Conservation (phyloP, 257 asterid species). For the Penstemon newberryi region DNA sequence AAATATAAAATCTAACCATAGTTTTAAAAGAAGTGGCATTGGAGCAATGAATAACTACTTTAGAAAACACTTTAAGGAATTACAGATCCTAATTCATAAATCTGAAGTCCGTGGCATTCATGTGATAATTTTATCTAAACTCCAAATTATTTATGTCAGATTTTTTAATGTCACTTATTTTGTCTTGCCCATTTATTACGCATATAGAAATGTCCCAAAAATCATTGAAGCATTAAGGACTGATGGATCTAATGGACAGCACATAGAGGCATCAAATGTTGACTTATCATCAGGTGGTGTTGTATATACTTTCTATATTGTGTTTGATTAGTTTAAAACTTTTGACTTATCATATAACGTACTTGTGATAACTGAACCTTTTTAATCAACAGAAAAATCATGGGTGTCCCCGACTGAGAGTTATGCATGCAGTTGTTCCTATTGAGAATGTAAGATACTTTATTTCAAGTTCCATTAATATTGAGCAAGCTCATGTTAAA, state of each 20-base stretch:
- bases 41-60: too few relatives aligned
- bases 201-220: constrained; percentile 68
- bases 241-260: constrained; percentile 77
- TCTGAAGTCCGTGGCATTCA: too few relatives aligned
- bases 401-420: constrained; percentile 78
- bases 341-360: constrained; percentile 2
- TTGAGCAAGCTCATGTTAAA: not conserved
- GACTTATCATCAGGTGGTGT: constrained; percentile 58
- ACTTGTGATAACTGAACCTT: constrained; percentile 13
- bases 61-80: too few relatives aligned
- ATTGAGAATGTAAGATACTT: constrained; percentile 59
- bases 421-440: constrained; percentile 92
- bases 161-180: too few relatives aligned
- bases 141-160: too few relatives aligned
- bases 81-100: too few relatives aligned
- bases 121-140: too few relatives aligned
- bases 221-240: constrained; percentile 68
- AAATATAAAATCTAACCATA: too few relatives aligned
- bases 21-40: too few relatives aligned
- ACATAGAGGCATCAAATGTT: constrained; percentile 62
- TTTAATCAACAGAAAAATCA: constrained; percentile 47
- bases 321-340: not conserved
- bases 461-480: not conserved
- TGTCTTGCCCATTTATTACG: too few relatives aligned
- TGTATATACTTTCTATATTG: not conserved